These are phyloP conservation scores for Teunomyces pallodes DNA, from an alignment of 805 yeast genomes.

Conservation along the genomic window DNA sequence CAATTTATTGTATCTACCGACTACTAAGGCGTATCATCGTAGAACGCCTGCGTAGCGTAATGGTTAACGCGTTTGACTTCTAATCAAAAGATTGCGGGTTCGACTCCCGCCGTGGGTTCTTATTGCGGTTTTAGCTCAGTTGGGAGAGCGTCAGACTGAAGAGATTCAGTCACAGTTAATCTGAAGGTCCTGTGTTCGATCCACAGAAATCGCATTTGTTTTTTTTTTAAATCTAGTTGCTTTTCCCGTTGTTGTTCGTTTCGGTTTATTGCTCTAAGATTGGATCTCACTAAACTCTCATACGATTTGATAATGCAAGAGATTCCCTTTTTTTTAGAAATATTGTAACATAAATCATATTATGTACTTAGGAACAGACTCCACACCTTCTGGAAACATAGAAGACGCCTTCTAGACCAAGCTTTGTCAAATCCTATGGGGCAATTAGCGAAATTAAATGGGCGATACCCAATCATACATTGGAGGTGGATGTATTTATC, in stretches of 20 bases:
- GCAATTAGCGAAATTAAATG: not conserved
- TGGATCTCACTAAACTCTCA: no score
- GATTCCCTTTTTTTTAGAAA: no score
- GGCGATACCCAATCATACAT: not conserved
- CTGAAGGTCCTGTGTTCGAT: conserved; percentile 90
- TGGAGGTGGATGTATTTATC: not conserved
- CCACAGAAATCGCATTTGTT: conserved; percentile 65
- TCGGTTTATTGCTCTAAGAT: no score
- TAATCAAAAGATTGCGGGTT: conserved; percentile 65
- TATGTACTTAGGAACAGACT: no score
- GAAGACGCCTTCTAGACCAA: not conserved
- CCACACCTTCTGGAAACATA: no score
- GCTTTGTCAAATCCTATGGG: not conserved
- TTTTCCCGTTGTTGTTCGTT: not conserved
- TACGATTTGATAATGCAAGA: no score
- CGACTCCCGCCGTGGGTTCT: conserved; percentile 53
- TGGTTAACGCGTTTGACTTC: conserved; percentile 69
- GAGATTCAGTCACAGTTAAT: conserved; percentile 39
- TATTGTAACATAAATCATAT: no score
- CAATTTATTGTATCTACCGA: not conserved
- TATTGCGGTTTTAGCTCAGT: conserved; percentile 35
- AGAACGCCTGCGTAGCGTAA: conserved; percentile 55
- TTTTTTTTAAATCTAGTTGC: not conserved
- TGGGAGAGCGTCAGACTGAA: conserved; percentile 42
- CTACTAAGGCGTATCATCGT: not conserved